Conservation (phyloP, 768 basidiomycete genomes). For the Suillus clintonianus region DNA sequence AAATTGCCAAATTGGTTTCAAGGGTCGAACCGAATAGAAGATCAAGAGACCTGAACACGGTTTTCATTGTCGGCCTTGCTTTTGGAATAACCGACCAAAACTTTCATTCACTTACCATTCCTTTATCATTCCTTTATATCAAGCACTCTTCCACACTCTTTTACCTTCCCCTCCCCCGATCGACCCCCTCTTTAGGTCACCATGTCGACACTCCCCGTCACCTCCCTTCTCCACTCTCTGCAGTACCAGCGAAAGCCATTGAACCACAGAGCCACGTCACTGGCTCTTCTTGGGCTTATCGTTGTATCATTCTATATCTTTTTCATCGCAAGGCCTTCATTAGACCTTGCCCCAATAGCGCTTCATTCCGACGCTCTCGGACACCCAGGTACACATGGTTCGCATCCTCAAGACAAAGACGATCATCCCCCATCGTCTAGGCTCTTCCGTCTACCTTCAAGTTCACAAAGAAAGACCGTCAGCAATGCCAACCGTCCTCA, state of each 20-base stretch:
- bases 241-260: slow-evolving; percentile 41
- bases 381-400: slow-evolving; percentile 27
- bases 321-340: slow-evolving; percentile 46
- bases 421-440: slow-evolving; percentile 36
- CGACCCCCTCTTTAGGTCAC: slow-evolving; percentile 22
- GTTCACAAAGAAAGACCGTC: slow-evolving; percentile 15
- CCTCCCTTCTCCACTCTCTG: slow-evolving; percentile 31
- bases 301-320: slow-evolving; percentile 57
- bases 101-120: slow-evolving; percentile 9
- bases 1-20: background rate
- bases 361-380: slow-evolving; percentile 32
- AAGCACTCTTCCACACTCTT: slow-evolving; percentile 1
- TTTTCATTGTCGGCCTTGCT: background rate
- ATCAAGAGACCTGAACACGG: background rate
- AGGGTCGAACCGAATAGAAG: background rate
- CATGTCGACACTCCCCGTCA: slow-evolving; percentile 27
- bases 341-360: slow-evolving; percentile 38
- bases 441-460: slow-evolving; percentile 12
- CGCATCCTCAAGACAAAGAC: slow-evolving; percentile 15
- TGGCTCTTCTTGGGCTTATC: slow-evolving; percentile 55
- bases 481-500: slow-evolving; percentile 33
- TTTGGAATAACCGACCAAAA: background rate
- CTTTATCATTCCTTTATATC: slow-evolving; percentile 11
- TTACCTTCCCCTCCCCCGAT: slow-evolving; percentile 1
- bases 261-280: slow-evolving; percentile 53